Base-by-base conservation (phyloP, 2,329 filamentous ascomycete genomes). In the Monascus ruber region DNA sequence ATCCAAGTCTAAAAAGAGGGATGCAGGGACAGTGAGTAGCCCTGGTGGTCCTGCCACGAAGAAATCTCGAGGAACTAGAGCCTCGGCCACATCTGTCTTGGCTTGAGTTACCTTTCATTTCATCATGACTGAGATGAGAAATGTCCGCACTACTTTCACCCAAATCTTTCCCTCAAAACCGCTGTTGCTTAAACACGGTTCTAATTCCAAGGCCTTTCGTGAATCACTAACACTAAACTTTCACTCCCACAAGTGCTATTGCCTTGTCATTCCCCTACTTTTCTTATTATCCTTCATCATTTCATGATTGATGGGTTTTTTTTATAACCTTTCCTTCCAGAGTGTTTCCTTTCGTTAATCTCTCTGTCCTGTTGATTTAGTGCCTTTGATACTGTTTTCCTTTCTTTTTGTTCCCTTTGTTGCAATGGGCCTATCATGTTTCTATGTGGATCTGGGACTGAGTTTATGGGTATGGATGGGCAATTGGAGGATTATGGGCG, bases 1-100 rank as follows among this genome's bases (percentile, higher is more conserved):
- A n/a, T 40, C 50, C 10, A 55, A 53, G 36, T 42, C 56, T 10
- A 58, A 56, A 44, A 66, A 66, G 43, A 52, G 61, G 40, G 57
- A 58, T 17, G 55, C 52, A 10, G 57, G 58, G 33, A 26, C 47
- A 28, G 46, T 51, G 36, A 51, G 49, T 33, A 52, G 46, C 35
- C 50, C 46, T 6, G 45, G 45, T 42, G 54, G 46, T 4, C 56
- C 51, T 3, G 50, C 40, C 33, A 37, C 51, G 6, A 64, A 63
- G 47, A 59, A 51, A 44, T 54, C 57, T 11, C 54, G 52, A 26
- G 49, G 44, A 24, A 51, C 41, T 36, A 41, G 44, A 36, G 35
- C 43, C 35, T 38, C 44, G 9, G 37, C 41, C 31, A 31, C 46
- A 31, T 41, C 38, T 7, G 9, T 17, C 17, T 17, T 17, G 17